Base-by-base conservation (phyloP, 2,329 filamentous ascomycete genomes). In the Lachnellula hyalina region DNA sequence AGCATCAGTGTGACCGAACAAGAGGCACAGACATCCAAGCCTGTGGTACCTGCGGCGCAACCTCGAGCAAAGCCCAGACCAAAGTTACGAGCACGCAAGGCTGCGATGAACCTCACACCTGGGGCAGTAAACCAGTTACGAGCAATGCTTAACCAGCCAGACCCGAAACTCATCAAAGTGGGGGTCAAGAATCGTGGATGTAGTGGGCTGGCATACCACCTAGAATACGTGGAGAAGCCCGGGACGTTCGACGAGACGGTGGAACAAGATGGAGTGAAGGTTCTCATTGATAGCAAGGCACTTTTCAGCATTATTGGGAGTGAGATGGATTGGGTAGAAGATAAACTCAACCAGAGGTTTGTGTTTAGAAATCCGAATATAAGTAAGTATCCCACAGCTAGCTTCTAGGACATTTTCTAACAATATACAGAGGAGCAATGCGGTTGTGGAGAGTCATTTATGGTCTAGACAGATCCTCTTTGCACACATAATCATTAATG, bases 281-380 rank as follows among this genome's bases (percentile, higher is more conserved):
- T 99, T 35, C 72, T 97, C 70, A 94, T 99, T 54, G 94, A 99
- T 72, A 96, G 90, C 78, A 97, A 96, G 77, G 94, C 94, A 42
- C 76, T 99, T 49, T 92, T 99, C 71, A 97, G 93, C 72, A 97
- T 99, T 52, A 96, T 99, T 65, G 94, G 94, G 5, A 96, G 89
- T 68, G 93, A 97, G 75, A 99, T 99, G 94, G 94, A 99, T 69
- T 99, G 93, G 92, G 80, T 93, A 11, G 92, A 97, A 74, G 94
- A 97, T 66, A 96, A 96, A 76, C 75, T 99, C 61, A 96, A 87
- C 71, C 83, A 92, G 72, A 81, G 89, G 61, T 99, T 99, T 72
- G 85, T 96, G 49, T 99, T 99, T 75, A 86, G 84, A 70, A 99
- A 99, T 71, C 94, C 94, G 2, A 99, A 99, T 68, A 97, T 97